These are phyloP conservation scores for Huntiella moniliformis DNA, from an alignment of 2,329 filamentous ascomycete species.

Conservation along the genomic window DNA sequence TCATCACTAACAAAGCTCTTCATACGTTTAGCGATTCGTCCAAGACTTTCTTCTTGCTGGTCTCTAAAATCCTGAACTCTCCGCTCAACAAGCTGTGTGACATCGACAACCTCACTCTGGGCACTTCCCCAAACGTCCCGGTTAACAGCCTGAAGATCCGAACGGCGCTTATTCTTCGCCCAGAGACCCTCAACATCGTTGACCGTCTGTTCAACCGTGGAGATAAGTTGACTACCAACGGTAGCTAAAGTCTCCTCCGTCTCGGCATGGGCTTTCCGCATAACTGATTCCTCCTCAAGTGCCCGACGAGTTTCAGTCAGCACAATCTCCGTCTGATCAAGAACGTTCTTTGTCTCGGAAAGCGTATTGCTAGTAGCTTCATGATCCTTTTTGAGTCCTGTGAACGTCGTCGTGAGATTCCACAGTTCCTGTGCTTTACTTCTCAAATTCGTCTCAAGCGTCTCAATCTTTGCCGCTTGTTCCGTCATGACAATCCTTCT, in stretches of 20 bases:
- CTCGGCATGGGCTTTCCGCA: conserved; percentile 68
- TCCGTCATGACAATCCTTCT: conserved; percentile 81
- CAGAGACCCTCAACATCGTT: conserved; percentile 64
- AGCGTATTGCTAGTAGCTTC: conserved; percentile 55
- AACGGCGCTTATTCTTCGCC: conserved; percentile 71
- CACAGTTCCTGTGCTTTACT: conserved; percentile 92
- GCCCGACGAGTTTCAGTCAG: conserved; percentile 57
- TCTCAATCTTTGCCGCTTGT: conserved; percentile 78
- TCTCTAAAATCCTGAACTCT: conserved; percentile 54
- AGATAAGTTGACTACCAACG: conserved; percentile 58
- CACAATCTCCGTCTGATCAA: conserved; percentile 77
- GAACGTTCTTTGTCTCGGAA: conserved; percentile 59
- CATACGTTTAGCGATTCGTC: conserved; percentile 51
- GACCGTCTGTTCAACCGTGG: conserved; percentile 60
- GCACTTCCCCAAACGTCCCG: conserved; percentile 60
- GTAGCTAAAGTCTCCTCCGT: conserved; percentile 62
- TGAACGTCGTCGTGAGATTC: conserved; percentile 68
- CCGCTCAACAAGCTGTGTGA: conserved; percentile 59
- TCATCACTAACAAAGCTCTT: conserved; percentile 45
- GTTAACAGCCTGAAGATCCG: conserved; percentile 66
- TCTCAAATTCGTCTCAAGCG: conserved; percentile 72
- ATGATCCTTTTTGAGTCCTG: conserved; percentile 74
- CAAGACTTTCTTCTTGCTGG: conserved; percentile 54
- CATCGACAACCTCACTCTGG: conserved; percentile 54
- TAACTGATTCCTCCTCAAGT: conserved; percentile 58